Conservation (phyloP, 2,329 filamentous ascomycete species). For the Alternaria postmessia region DNA sequence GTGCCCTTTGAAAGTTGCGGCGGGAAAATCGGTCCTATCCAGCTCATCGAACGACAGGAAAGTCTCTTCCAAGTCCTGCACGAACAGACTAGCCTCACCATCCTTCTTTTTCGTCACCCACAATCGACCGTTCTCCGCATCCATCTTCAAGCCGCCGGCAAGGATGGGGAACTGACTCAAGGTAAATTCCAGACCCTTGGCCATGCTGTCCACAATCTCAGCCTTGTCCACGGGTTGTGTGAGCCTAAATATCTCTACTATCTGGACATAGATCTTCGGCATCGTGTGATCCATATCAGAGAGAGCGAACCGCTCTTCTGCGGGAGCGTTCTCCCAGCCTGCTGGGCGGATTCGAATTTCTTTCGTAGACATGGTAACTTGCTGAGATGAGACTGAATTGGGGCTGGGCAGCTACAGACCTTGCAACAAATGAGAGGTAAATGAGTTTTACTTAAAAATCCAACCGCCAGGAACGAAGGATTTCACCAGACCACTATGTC, state of each 20-base stretch:
- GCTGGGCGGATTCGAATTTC: background rate
- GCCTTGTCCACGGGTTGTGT: slow-evolving; percentile 9
- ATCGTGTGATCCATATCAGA: slow-evolving; percentile 16
- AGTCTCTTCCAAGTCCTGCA: slow-evolving; percentile 20
- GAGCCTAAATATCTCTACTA: slow-evolving; percentile 26
- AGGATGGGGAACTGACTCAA: slow-evolving; percentile 26
- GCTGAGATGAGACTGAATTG: background rate
- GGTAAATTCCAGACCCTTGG: slow-evolving; percentile 22
- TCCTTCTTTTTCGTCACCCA: slow-evolving; percentile 25
- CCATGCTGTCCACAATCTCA: slow-evolving; percentile 19
- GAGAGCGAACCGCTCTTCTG: background rate
- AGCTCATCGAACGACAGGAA: slow-evolving; percentile 25
- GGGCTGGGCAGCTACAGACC: background rate
- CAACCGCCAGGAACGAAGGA: background rate
- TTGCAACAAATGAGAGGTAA: background rate
- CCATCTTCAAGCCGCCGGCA: slow-evolving; percentile 20
- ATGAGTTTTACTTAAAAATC: background rate
- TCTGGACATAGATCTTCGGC: slow-evolving; percentile 30
- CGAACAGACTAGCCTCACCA: slow-evolving; percentile 17
- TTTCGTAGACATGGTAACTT: background rate
- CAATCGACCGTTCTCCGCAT: slow-evolving; percentile 21
- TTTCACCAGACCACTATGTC: background rate
- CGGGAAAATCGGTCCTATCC: slow-evolving; percentile 22
- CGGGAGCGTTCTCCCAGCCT: slow-evolving; percentile 1
- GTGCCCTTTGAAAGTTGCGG: background rate